phyloP scores from a whole-genome alignment of 1,139 yeast species.

The Scheffersomyces stambukii region DNA sequence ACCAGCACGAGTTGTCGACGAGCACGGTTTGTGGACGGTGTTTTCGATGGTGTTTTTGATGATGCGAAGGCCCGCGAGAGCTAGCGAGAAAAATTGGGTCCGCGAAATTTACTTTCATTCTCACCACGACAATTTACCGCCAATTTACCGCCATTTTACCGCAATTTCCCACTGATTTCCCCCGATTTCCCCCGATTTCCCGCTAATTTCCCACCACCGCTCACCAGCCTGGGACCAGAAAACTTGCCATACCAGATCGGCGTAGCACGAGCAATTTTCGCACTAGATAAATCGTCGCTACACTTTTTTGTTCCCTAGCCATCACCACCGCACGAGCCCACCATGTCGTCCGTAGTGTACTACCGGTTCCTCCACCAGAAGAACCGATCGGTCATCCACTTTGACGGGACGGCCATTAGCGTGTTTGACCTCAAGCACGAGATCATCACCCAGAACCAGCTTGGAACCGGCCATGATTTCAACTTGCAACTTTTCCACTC shows the following conservation, averaged over 20 bases:
- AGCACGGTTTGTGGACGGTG: neutral
- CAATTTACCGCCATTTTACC: no score
- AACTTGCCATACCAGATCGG: no score
- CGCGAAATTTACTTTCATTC: neutral
- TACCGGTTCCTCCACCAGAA: conserved; percentile 85
- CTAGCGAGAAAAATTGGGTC: neutral
- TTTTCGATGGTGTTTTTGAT: neutral
- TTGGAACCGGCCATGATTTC: conserved; percentile 83
- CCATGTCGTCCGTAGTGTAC: conserved; percentile 87
- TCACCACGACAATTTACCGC: no score
- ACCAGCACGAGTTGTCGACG: neutral
- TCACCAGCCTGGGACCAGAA: no score
- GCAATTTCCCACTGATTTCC: no score
- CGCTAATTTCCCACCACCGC: no score
- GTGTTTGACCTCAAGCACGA: conserved; percentile 93
- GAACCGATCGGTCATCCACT: conserved; percentile 71
- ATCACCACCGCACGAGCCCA: neutral
- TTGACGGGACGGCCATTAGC: conserved; percentile 95
- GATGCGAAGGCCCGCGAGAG: neutral
- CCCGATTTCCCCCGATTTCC: no score
- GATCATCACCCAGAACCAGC: conserved; percentile 73
- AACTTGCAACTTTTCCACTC: conserved; percentile 62
- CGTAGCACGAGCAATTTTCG: no score
- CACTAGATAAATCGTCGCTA: no score
- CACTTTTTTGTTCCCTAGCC: no score